phyloP scores from a whole-genome alignment of 768 basidiomycete species.

The Pleurotus tuber-regium region DNA sequence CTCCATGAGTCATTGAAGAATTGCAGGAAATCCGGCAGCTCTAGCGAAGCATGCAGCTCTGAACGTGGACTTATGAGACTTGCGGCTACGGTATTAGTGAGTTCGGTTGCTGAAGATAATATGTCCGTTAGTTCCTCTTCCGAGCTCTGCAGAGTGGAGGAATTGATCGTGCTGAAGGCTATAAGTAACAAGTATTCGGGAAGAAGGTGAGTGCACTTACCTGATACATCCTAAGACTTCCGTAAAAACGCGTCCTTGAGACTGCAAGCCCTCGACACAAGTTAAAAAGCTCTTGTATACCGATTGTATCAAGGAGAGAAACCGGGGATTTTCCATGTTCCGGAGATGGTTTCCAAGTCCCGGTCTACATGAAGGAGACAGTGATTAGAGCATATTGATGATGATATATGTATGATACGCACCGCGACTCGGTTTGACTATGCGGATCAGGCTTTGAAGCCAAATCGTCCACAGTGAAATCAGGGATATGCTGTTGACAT shows the following conservation, averaged over 20 bases:
- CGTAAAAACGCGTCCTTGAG: constrained; percentile 54
- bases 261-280: constrained; percentile 65
- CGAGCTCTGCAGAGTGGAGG: constrained; percentile 36
- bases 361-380: constrained; percentile 26
- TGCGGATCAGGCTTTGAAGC: background rate
- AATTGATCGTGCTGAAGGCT: constrained; percentile 31
- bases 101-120: constrained; percentile 76
- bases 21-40: constrained; percentile 70
- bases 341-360: constrained; percentile 57
- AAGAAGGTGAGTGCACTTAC: constrained; percentile 20
- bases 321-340: constrained; percentile 66
- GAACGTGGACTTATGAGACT: constrained; percentile 74
- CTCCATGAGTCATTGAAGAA: constrained; percentile 87
- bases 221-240: constrained; percentile 52
- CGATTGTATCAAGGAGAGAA: constrained; percentile 55
- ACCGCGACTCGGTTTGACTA: background rate
- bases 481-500: constrained; percentile 33
- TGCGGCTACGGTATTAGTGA: constrained; percentile 80
- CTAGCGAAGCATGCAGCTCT: constrained; percentile 75
- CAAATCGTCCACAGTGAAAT: constrained; percentile 51
- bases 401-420: background rate
- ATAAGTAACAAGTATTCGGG: background rate
- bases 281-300: constrained; percentile 64
- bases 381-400: constrained; percentile 1
- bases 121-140: constrained; percentile 75